Base-by-base conservation (phyloP, 768 basidiomycete genomes). In the Tylopilus sp. region DNA sequence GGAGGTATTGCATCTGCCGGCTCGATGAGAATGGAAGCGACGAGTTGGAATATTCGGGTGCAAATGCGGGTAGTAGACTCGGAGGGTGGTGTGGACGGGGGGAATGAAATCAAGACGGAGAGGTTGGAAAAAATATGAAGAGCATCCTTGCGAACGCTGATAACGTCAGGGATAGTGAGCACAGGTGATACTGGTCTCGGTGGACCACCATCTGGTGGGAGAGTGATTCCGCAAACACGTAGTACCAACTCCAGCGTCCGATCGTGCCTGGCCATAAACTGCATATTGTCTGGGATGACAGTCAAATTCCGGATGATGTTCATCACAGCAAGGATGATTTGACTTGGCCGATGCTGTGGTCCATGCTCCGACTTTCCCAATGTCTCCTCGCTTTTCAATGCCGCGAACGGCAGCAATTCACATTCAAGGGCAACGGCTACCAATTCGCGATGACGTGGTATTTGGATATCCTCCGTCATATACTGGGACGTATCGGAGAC, bases 271-370 rank as follows among this genome's bases (percentile, higher is more conserved):
- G 84, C 79, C 60, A 95, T 74, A 60, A 80, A 82, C 40, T 74
- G 73, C 54, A 77, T 67, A 60, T 95, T 95, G 56, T 95, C 87
- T 7, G 69, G 71, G 51, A 85, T 74, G 54, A 83, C 73, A n/a
- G 89, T 82, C 58, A 97, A 75, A 71, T 95, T 97, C 41, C 92
- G 88, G 47, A 98, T 74, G 61, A 98, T 82, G 66, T 89, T 93
- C 40, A 85, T 68, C 47, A 88, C 75, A 17, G 82, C 72, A 25
- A 91, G 76, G 43, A 94, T 74, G 47, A 85, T 71, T 55, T 87
- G 85, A 21, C 74, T 74, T 11, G 74, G 73, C 12, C 86, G 84
- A 60, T 85, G 88, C 39, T 75, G 75, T 10, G 82, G 85, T 30
- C 81, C 86, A 28, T 69, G 57, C 25, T 68, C 66, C 33, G 73